These are phyloP conservation scores for Penicillium thymicola DNA, from an alignment of 2,329 filamentous ascomycete genomes.

Conservation along the genomic window DNA sequence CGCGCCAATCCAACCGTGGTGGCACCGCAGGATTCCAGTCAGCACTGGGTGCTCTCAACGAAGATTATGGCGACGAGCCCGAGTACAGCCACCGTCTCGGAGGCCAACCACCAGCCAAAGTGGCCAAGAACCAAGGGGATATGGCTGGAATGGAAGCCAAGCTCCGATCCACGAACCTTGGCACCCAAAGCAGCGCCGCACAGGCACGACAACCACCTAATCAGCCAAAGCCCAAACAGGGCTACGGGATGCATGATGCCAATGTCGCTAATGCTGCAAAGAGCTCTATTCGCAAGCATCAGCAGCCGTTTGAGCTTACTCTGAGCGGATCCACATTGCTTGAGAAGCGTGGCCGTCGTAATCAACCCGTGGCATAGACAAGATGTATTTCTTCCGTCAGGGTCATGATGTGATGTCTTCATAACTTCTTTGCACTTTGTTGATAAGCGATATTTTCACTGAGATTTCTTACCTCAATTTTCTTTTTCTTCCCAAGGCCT, in stretches of 20 bases:
- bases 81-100: slow-evolving; percentile 54
- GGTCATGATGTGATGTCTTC: slow-evolving; percentile 7
- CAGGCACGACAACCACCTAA: slow-evolving; percentile 58
- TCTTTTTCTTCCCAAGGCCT: neutral
- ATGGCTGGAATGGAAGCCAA: slow-evolving; percentile 79
- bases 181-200: slow-evolving; percentile 58
- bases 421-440: slow-evolving; percentile 6
- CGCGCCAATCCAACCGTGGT: slow-evolving; percentile 66
- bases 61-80: slow-evolving; percentile 59
- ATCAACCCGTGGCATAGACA: slow-evolving; percentile 30
- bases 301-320: slow-evolving; percentile 86
- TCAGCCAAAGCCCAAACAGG: slow-evolving; percentile 51
- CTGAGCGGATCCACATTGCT: slow-evolving; percentile 87
- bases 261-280: slow-evolving; percentile 79
- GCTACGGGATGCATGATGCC: slow-evolving; percentile 86
- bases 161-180: slow-evolving; percentile 77
- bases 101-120: slow-evolving; percentile 57
- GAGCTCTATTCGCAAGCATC: slow-evolving; percentile 71
- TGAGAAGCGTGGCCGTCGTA: slow-evolving; percentile 60
- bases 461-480: slow-evolving; percentile 2
- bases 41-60: slow-evolving; percentile 62
- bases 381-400: neutral
- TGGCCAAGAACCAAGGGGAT: slow-evolving; percentile 60
- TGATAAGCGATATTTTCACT: slow-evolving; percentile 14
- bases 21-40: slow-evolving; percentile 59